Evolutionary conservation across 768 basidiomycete species (phyloP).

Genomic region (Lentinula detonsa): DNA sequence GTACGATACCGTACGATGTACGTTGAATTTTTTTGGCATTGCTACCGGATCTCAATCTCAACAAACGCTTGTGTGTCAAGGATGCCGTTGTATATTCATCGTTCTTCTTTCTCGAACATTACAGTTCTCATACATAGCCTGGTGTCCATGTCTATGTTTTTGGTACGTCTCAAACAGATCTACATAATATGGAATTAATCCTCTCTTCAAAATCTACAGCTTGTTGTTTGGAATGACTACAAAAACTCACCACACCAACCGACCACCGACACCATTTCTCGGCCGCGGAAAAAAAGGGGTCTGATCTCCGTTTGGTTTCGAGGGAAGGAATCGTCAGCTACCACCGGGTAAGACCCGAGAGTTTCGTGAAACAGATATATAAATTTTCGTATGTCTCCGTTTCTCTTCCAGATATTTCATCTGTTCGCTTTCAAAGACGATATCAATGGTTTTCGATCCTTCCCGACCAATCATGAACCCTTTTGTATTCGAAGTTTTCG

Average conservation of each 20-base stretch:
- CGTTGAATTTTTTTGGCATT: too few species aligned
- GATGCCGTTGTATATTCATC: too few species aligned
- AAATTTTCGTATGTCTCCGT: background rate
- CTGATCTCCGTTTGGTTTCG: background rate
- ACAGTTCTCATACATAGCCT: too few species aligned
- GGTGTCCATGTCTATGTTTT: too few species aligned
- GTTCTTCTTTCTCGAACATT: too few species aligned
- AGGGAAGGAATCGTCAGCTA: background rate
- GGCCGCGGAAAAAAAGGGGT: background rate
- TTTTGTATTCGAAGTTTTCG: slow-evolving; percentile 80
- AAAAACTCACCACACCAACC: background rate
- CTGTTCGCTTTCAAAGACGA: background rate
- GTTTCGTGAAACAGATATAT: background rate
- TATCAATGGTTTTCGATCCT: background rate
- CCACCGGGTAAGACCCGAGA: slow-evolving; percentile 1
- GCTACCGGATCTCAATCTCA: too few species aligned
- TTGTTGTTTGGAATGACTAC: too few species aligned
- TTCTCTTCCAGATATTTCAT: background rate
- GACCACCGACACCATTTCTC: background rate
- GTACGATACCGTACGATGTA: too few species aligned
- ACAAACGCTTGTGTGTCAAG: too few species aligned
- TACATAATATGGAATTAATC: too few species aligned
- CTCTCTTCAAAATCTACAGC: too few species aligned
- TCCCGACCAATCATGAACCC: slow-evolving; percentile 28
- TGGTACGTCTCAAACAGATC: too few species aligned